Evolutionary conservation across 2,329 filamentous ascomycete species (phyloP).

Genomic region (Sarocladium kiliense): DNA sequence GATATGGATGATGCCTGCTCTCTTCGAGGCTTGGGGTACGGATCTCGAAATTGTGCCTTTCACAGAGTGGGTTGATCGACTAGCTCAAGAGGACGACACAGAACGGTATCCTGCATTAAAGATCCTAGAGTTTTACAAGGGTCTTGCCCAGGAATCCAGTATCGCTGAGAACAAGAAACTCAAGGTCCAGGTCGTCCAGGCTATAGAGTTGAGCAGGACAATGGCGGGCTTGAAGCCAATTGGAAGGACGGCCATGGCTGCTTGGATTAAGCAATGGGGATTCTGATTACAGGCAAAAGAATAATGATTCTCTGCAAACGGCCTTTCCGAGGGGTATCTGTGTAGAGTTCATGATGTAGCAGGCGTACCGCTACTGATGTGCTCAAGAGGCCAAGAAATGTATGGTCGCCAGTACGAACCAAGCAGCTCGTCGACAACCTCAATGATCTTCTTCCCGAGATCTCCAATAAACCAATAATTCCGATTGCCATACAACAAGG

Average conservation of each 20-base stretch:
- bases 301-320: too few relatives aligned
- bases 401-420: conserved; percentile 16
- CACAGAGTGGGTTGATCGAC: conserved; percentile 39
- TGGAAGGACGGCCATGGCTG: background rate
- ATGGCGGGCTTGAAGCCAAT: background rate
- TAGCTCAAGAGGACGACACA: conserved; percentile 17
- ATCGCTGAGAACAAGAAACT: background rate
- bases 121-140: background rate
- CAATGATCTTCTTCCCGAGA: conserved; percentile 16
- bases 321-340: too few relatives aligned
- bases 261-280: background rate
- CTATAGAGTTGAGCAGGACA: background rate
- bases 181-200: background rate
- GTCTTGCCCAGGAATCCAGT: background rate
- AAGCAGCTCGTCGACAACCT: conserved; percentile 15
- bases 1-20: conserved; percentile 31
- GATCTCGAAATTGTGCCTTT: conserved; percentile 30
- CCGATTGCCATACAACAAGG: conserved; percentile 11
- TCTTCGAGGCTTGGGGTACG: conserved; percentile 26
- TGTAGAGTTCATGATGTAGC: too few relatives aligned
- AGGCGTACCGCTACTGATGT: too few relatives aligned
- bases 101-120: background rate
- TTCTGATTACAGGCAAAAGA: too few relatives aligned
- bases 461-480: conserved; percentile 15
- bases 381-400: conserved; percentile 13